phyloP scores from a whole-genome alignment of 108 stramenopile species.

The Licmophora abbreviata region DNA sequence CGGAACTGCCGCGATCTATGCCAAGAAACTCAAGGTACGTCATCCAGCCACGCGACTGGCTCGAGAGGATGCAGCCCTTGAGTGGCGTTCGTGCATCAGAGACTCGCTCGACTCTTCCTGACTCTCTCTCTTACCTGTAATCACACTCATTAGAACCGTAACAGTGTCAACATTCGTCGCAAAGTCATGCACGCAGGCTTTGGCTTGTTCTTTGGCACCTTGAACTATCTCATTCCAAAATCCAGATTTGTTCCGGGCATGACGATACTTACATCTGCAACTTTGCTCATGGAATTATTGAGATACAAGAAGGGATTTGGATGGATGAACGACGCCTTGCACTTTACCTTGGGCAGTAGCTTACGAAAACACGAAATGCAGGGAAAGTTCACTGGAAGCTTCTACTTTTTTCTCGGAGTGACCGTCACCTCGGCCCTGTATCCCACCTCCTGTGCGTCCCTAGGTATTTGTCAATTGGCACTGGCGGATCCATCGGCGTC shows the following conservation, averaged over 20 bases:
- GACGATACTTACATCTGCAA: constrained; percentile 26
- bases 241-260: constrained; percentile 51
- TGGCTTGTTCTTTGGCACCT: constrained; percentile 67
- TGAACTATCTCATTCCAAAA: constrained; percentile 65
- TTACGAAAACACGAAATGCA: constrained; percentile 84
- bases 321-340: constrained; percentile 70
- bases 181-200: constrained; percentile 67
- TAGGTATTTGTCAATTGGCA: constrained; percentile 75
- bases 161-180: constrained; percentile 56
- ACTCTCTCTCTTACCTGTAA: constrained; percentile 1
- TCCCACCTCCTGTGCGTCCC: constrained; percentile 49
- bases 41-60: neutral
- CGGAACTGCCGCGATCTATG: neutral
- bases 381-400: constrained; percentile 77
- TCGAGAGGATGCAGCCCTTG: neutral
- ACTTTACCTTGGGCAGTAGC: constrained; percentile 44
- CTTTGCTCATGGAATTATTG: constrained; percentile 55
- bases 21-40: neutral
- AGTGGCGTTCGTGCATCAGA: neutral
- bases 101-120: neutral
- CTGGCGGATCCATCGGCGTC: constrained; percentile 74
- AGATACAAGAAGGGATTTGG: constrained; percentile 67
- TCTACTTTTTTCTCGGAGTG: constrained; percentile 81
- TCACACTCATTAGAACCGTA: constrained; percentile 69
- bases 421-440: constrained; percentile 50